Base-by-base conservation (phyloP, 345 rosid genomes). In the Pseudoturritis turrita region DNA sequence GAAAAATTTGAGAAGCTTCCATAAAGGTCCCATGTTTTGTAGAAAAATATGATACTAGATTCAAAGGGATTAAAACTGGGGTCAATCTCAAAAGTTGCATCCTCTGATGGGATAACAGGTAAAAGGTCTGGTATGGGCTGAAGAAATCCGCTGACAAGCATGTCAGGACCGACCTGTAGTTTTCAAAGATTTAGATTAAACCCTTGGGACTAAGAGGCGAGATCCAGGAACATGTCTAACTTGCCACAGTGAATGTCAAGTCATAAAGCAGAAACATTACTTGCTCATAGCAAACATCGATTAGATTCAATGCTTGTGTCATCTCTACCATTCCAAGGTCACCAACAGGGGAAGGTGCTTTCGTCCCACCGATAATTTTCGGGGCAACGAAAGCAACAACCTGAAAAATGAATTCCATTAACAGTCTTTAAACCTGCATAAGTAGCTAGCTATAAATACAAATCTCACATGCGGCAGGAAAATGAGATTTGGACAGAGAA, bases 311-410 rank as follows among this genome's bases (percentile, higher is more conserved):
- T 41, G 99, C 99, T 79, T 95, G 99, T 47, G 97, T 79, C 99
- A 95, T 91, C 84, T 95, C 96, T 62, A 91, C 93, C 99, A 95
- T 91, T 56, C 99, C 99, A 61, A 95, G 96, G 60, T 95, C 99
- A 81, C 93, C 93, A 63, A 95, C 99, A 23, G 97, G 97, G 69
- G 99, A 78, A 25, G 96, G 97, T 0, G 97, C 97, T 76, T 80
- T 68, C 35, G 74, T 91, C 56, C 99, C 99, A 59, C 99, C 96
- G 59, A 91, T 89, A 49, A 94, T 91, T 82, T 94, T 94, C 10
- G 99, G 99, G 28, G 96, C 97, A 79, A 94, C 84, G 52, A 94
- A 91, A 61, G 99, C 93, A 86, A 63, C 87, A 77, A 91, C 96
- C 99, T 89, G 77, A 68, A 79, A 58, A 39, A 28, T 11, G 14